These are phyloP conservation scores for Aspergillus sp. DNA, from an alignment of 2,329 filamentous ascomycete species.

Conservation along the genomic window DNA sequence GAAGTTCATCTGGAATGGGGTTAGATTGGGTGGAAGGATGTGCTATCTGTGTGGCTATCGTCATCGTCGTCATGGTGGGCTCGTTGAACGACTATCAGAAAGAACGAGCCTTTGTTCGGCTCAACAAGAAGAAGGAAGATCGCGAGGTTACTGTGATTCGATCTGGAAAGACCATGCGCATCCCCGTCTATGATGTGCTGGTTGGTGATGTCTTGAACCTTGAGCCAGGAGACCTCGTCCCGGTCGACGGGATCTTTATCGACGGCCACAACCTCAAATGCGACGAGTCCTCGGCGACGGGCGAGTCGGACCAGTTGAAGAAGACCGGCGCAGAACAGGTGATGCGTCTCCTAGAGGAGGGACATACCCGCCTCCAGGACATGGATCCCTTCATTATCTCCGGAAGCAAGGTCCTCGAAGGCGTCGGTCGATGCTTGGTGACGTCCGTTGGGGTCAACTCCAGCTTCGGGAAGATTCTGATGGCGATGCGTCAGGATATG, in stretches of 20 bases:
- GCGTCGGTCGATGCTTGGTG: constrained; percentile 70
- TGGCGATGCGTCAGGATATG: constrained; percentile 67
- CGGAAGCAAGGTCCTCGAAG: constrained; percentile 72
- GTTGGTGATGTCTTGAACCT: constrained; percentile 67
- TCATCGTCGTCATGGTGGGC: constrained; percentile 68
- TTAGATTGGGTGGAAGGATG: constrained; percentile 75
- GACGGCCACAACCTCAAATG: constrained; percentile 63
- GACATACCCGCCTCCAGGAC: constrained; percentile 49
- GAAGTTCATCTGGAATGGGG: constrained; percentile 7
- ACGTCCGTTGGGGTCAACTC: constrained; percentile 70
- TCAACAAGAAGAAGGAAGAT: constrained; percentile 61
- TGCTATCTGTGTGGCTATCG: constrained; percentile 68
- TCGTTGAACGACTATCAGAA: constrained; percentile 73
- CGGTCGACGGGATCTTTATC: constrained; percentile 67
- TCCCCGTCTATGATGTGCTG: constrained; percentile 62
- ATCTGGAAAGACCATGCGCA: constrained; percentile 59
- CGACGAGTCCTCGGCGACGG: constrained; percentile 68
- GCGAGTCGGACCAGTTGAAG: constrained; percentile 67
- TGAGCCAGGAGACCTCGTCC: constrained; percentile 65
- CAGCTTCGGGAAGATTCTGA: constrained; percentile 70
- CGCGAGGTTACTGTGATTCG: constrained; percentile 63
- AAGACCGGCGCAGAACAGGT: constrained; percentile 59
- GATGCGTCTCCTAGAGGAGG: constrained; percentile 48
- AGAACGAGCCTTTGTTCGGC: constrained; percentile 63
- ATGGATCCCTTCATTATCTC: constrained; percentile 74